Base-by-base conservation (phyloP, 2,329 filamentous ascomycete species). In the Fusarium aywerte region DNA sequence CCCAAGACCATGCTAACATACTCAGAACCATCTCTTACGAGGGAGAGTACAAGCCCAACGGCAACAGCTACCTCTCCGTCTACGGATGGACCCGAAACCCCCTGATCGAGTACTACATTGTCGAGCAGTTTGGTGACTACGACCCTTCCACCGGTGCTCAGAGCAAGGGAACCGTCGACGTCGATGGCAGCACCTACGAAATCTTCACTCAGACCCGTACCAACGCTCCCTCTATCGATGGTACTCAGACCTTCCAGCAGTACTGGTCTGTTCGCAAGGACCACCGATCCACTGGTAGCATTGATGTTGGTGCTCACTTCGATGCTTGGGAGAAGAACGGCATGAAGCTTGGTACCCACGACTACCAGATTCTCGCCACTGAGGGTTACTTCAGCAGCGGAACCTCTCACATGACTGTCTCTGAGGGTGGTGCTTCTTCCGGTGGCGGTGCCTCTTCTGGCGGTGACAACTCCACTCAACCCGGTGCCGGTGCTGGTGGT, bases 341-440 rank as follows among this genome's bases (percentile, higher is more conserved):
- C 7, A 74, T 86, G 76, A 78, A 75, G 31, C 71, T 87, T 12
- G 85, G 85, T 4, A 78, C 71, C 11, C 78, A 81, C 65, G 78
- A 87, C 74, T 87, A 87, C 75, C 80, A 83, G 79, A 85, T 87
- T 54, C 75, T 86, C 16, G 84, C 84, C 8, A 83, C 82, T 2
- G 85, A 87, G 74, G 84, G 83, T 12, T 85, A 85, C 74, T 75
- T 78, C 58, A 84, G 83, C 76, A 80, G 76, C 57, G 84, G 85
- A 4, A 78, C 76, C 49, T 78, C 84, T 35, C 75, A 71, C 49
- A 84, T 86, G 58, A 84, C 79, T 31, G 82, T 85, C 11, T 69
- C 66, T 16, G 63, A 59, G 43, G 58, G 48, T 4, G 42, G 35
- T 39, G 39, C 58, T 60, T 60, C 58, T 20, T 21, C 39, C 23